Conservation (phyloP, 2,329 filamentous ascomycete species). For the Dactylellina drechsleri region DNA sequence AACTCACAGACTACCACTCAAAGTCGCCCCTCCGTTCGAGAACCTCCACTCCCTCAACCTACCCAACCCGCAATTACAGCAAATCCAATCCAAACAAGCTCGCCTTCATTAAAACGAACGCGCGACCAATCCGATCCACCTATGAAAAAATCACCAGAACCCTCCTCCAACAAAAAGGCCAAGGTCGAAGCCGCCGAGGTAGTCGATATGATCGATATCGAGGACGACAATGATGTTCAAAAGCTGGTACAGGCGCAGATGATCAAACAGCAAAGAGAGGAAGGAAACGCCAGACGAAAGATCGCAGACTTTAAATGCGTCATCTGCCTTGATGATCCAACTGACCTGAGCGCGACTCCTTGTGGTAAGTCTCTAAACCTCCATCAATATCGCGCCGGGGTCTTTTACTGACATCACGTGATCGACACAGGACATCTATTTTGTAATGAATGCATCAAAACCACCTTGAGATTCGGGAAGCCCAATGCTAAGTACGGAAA, state of each 20-base stretch:
- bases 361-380: conserved; percentile 55
- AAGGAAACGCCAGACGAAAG: conserved; percentile 55
- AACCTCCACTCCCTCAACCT: conserved; percentile 17
- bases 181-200: conserved; percentile 48
- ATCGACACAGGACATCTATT: conserved; percentile 58
- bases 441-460: conserved; percentile 57
- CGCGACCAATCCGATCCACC: conserved; percentile 11
- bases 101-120: conserved; percentile 26
- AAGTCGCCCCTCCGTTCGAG: conserved; percentile 19
- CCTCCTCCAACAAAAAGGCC: conserved; percentile 24
- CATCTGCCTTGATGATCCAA: conserved; percentile 59
- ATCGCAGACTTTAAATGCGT: conserved; percentile 58
- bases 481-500: conserved; percentile 56
- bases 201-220: conserved; percentile 48
- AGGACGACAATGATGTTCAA: conserved; percentile 52
- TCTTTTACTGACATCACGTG: conserved; percentile 25
- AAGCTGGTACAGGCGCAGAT: conserved; percentile 55
- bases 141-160: conserved; percentile 4
- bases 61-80: background rate
- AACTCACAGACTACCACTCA: conserved; percentile 8
- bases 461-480: conserved; percentile 56
- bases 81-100: conserved; percentile 11
- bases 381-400: background rate
- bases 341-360: conserved; percentile 57
- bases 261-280: conserved; percentile 55